Base-by-base conservation (phyloP, 768 basidiomycete species). In the Amylocystis lapponica region DNA sequence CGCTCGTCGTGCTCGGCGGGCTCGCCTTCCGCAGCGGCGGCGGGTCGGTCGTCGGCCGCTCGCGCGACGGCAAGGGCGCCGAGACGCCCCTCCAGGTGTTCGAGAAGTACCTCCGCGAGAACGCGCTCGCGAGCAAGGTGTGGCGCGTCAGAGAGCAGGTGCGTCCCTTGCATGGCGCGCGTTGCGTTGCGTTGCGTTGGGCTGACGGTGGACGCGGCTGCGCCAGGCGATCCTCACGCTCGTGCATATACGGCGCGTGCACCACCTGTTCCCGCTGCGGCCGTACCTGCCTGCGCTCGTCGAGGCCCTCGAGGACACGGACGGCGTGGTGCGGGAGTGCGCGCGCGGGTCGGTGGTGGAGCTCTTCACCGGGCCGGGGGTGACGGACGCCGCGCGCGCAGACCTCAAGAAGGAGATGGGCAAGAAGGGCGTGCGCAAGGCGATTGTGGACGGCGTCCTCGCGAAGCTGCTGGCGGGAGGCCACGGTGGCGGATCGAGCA, bases 321-420 rank as follows among this genome's bases (percentile, higher is more conserved):
- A 99, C 57, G 78, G 85, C 16, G 79, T 81, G 52, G 96, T 98
- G 40, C 84, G 96, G 33, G 86, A 92, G 43, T 83, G 82, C 58
- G 84, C 94, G 7, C 79, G 83, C 37, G 75, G 78, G 52, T 82
- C 89, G 1, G 76, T 91, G 45, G 75, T 96, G 13, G 81, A 84
- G 51, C 71, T 99, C 42, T 95, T 97, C 58, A 82, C 89, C 1
- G 87, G 88, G 13, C 76, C 84, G 0, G 79, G 76, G 4, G 89
- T 91, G 12, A 80, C 83, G 3, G 85, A 94, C 57, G 81, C 80
- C 7, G 96, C 96, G 3, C 81, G 89, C 39, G 79, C 92, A 4
- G 95, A 98, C 61, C 71, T 98, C 41, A 97, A 96, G 73, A 93
- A 91, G 58, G 86, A 91, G 59, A 74, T 98, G 73, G 62, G 74